Base-by-base conservation (phyloP, 768 basidiomycete species). In the Phlebiopsis gigantea region DNA sequence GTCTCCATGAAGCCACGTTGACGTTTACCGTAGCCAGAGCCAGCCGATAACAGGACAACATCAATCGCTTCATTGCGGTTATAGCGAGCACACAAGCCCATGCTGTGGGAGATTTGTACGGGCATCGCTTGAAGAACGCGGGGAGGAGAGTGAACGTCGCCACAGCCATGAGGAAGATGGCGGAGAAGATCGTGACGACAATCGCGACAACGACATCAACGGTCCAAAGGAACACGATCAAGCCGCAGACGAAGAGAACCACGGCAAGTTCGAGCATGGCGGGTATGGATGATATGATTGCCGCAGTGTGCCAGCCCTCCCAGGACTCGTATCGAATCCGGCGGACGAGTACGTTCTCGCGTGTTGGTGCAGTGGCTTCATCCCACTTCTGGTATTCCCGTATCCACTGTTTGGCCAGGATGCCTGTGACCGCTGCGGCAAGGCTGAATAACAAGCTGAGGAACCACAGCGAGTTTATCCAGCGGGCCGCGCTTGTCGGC, bases 61-160 rank as follows among this genome's bases (percentile, higher is more conserved):
- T 12, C 12, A 39, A 12, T 9, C 34, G 34, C 34, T 17, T 39
- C 12, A 39, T 17, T 12, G 34, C 34, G 34, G 34, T 39, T 17
- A 39, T 17, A 9, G 34, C 34, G 12, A 39, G 34, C 12, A 39
- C 34, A 17, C 34, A 39, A 12, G 53, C 53, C 53, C 53, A 54
- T n/a, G 42, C 41, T 1, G 53, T 54, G 5, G 53, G 53, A 17
- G 53, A 54, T 22, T 54, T 54, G 29, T 54, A 54, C 1, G 53
- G 53, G 22, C 53, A 54, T 24, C 43, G 53, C 21, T 26, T 29
- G 41, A 3, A 45, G n/a, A 54, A 4, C 3, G 53, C 43, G 6
- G 53, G 53, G 2, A 45, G 24, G n/a, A 45, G 17, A 17, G 53
- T 54, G 53, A 54, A 21, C 12, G 28, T n/a, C 4, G 42, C 9